phyloP scores from a whole-genome alignment of 176 grass and related monocot genomes.

The Chloris gayana region DNA sequence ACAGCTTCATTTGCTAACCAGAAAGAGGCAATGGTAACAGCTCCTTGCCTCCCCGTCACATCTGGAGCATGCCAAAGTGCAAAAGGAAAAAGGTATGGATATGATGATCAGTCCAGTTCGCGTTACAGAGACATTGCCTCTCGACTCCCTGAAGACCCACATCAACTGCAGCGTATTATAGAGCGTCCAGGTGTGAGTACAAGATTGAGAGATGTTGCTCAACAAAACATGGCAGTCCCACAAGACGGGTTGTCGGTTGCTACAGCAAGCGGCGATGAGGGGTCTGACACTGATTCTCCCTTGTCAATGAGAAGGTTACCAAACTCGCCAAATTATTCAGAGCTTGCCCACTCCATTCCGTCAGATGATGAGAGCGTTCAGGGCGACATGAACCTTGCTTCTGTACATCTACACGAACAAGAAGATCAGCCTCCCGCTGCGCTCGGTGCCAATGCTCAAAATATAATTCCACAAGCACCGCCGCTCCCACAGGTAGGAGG shows the following conservation, averaged over 20 bases:
- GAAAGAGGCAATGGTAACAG: background rate
- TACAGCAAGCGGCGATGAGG: background rate
- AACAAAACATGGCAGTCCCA: background rate
- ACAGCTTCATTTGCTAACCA: background rate
- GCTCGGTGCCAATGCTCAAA: background rate
- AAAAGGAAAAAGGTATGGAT: background rate
- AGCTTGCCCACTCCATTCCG: background rate
- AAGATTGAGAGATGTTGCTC: background rate
- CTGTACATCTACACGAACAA: background rate
- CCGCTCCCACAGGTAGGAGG: background rate
- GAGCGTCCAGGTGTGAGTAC: background rate
- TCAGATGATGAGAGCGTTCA: background rate
- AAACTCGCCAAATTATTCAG: background rate
- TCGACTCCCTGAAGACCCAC: background rate
- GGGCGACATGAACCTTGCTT: background rate
- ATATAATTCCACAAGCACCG: background rate
- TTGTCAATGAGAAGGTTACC: background rate
- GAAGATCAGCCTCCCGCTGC: background rate
- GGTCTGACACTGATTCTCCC: background rate
- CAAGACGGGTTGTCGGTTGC: background rate
- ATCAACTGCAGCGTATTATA: background rate
- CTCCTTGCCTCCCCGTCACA: slow-evolving; percentile 2
- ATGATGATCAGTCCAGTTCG: background rate
- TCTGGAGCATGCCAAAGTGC: background rate
- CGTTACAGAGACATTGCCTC: background rate